Percentiles rank a stretch among this genome's conserved stretches.
These are phyloP conservation scores for Epichloe typhina DNA, from an alignment of 2,329 filamentous ascomycete genomes.

Conservation along the genomic window DNA sequence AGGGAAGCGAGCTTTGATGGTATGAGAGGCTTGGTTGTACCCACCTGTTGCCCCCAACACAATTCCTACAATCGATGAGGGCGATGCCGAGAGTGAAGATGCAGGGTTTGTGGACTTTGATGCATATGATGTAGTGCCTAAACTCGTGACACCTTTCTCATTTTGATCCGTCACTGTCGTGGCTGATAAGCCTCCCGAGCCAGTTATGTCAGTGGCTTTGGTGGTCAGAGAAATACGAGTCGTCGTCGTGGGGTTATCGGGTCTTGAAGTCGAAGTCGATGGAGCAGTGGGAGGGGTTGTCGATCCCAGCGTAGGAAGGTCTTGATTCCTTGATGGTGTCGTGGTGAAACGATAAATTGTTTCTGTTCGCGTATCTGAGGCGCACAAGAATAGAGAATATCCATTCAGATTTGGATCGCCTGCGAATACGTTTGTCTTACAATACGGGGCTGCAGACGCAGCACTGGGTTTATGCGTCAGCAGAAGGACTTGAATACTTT, in stretches of 20 bases:
- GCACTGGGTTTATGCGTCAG: conserved; percentile 3
- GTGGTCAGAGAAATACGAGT: not conserved
- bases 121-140: not conserved
- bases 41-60: conserved; percentile 8
- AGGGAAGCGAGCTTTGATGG: not conserved
- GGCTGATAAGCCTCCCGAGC: not conserved
- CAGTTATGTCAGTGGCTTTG: not conserved
- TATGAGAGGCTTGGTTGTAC: not conserved
- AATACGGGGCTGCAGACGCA: conserved; percentile 8
- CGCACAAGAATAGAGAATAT: conserved; percentile 12
- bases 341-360: conserved; percentile 9
- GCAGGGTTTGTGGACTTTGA: not conserved
- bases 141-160: not conserved
- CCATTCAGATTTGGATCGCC: conserved; percentile 6
- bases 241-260: not conserved
- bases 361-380: conserved; percentile 8
- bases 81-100: not conserved
- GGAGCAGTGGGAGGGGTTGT: not conserved
- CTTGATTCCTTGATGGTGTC: not conserved
- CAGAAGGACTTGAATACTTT: not conserved
- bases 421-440: conserved; percentile 11
- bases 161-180: not conserved
- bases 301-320: not conserved
- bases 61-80: conserved; percentile 4
- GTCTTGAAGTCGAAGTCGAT: not conserved